These are phyloP conservation scores for Limonium bicolor DNA, from an alignment of 148 eudicot genomes.

Conservation along the genomic window DNA sequence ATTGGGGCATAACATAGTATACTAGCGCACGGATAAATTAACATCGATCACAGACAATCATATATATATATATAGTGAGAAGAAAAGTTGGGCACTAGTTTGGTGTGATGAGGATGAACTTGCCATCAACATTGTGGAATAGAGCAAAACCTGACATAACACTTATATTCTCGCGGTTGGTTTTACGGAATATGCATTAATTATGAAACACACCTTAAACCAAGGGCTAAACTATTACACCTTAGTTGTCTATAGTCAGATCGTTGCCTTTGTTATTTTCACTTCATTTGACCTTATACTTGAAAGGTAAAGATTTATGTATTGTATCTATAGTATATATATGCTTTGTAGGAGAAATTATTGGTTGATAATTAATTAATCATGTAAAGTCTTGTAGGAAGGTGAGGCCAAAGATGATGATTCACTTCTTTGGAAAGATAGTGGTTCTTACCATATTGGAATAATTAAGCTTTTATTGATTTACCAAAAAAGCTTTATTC, in stretches of 20 bases:
- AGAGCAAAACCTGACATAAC: slow-evolving; percentile 32
- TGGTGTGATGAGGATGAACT: no score
- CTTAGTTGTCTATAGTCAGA: slow-evolving; percentile 50
- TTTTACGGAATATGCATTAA: slow-evolving; percentile 42
- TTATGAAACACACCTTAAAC: slow-evolving; percentile 48
- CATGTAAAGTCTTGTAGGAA: slow-evolving; percentile 28
- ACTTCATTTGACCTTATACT: slow-evolving; percentile 44
- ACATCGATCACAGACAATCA: no score
- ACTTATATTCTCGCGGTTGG: slow-evolving; percentile 48
- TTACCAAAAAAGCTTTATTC: no score
- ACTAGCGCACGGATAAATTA: no score
- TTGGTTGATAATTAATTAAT: no score
- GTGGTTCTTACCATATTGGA: slow-evolving; percentile 51
- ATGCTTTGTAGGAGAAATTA: neutral
- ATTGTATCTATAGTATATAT: neutral
- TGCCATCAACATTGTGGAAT: slow-evolving; percentile 1
- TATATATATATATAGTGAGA: no score
- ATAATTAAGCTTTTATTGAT: no score
- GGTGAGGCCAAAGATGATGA: slow-evolving; percentile 63
- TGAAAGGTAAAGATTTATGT: slow-evolving; percentile 7
- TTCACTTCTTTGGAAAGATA: slow-evolving; percentile 38
- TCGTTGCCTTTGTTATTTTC: slow-evolving; percentile 36
- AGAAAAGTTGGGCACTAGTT: no score
- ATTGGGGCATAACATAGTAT: no score
- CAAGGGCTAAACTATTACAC: slow-evolving; percentile 60